Evolutionary conservation across 78 protist genomes (phyloP), one percentile per base, ranked within the genome.

Genomic region (Dictyostelium intermedium): DNA sequence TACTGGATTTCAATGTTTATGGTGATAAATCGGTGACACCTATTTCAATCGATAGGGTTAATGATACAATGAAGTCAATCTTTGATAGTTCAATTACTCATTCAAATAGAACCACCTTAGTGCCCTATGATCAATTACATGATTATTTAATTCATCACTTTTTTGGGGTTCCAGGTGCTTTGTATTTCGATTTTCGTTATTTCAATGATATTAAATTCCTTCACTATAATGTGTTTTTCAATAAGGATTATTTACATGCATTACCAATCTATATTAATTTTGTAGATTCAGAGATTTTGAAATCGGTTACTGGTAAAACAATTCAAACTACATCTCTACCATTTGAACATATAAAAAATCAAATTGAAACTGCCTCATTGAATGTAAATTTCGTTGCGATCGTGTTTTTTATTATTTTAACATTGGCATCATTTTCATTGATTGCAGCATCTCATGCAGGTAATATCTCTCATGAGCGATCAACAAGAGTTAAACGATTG

Each of bases 171-270:
- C 53, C 91, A 9, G 91, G 81, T 37, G 74, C 91, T 6, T 83
- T 69, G 23, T 16, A 61, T 70, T 83, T 50, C 32, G 37, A 16
- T 63, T 56, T 56, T 20, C n/a, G n/a, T 56, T 56, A 56, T 56
- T 56, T 56, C 61, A n/a, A 73, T 1, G 23, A 18, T 30, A 37
- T 73, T 13, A 39, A 41, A 34, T n/a, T 63, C 11, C 18, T 82
- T n/a, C 63, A 82, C 23, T 82, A 82, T 30, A 83, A 73, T 7
- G 47, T 69, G 0, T 83, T 16, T 37, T 83, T 69, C 66, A 83
- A 83, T 32, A 69, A 25, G 4, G 43, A 45, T 13, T 83, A 69
- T 60, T 61, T 72, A 14, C 91, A 83, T 27, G 27, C 43, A 10
- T 34, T 45, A 25, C 91, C 91, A 10, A 43, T 45, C 0, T 25